These are phyloP conservation scores for Rhododendron griersonianum DNA, from an alignment of 148 eudicot genomes.

Conservation along the genomic window DNA sequence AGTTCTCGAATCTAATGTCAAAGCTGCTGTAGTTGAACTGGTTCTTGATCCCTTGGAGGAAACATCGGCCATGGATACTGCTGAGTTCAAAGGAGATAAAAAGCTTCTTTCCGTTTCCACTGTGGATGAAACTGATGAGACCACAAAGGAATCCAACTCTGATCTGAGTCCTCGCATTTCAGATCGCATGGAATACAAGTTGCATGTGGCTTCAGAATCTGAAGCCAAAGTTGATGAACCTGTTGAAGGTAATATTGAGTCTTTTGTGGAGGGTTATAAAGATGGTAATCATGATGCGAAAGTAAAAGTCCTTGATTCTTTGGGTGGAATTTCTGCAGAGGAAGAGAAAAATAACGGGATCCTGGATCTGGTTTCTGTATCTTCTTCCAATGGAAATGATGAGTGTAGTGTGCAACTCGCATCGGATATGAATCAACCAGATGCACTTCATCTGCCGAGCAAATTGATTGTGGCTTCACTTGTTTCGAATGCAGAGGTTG, in stretches of 20 bases:
- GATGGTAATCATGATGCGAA: background rate
- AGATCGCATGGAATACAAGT: background rate
- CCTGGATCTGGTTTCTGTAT: constrained; percentile 6
- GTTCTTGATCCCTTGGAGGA: background rate
- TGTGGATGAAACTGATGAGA: background rate
- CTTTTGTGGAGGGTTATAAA: background rate
- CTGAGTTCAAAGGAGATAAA: constrained; percentile 4
- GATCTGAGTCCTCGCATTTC: background rate
- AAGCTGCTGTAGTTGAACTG: constrained; percentile 5
- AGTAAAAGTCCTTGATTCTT: background rate
- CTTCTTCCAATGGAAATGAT: constrained; percentile 1
- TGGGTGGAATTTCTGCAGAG: background rate
- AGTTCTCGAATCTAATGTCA: constrained; percentile 1
- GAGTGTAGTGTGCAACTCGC: background rate
- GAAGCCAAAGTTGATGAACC: background rate
- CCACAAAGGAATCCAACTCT: background rate
- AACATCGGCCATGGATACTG: background rate
- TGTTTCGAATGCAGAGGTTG: background rate
- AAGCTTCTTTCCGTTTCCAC: background rate
- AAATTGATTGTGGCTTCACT: constrained; percentile 3
- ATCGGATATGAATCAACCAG: background rate
- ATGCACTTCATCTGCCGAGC: background rate
- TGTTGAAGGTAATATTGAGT: background rate
- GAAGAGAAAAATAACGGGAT: background rate
- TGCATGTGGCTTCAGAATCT: background rate